Base-by-base conservation (phyloP, 352 stramenopile genomes). In the Phytopythium oedochilum region DNA sequence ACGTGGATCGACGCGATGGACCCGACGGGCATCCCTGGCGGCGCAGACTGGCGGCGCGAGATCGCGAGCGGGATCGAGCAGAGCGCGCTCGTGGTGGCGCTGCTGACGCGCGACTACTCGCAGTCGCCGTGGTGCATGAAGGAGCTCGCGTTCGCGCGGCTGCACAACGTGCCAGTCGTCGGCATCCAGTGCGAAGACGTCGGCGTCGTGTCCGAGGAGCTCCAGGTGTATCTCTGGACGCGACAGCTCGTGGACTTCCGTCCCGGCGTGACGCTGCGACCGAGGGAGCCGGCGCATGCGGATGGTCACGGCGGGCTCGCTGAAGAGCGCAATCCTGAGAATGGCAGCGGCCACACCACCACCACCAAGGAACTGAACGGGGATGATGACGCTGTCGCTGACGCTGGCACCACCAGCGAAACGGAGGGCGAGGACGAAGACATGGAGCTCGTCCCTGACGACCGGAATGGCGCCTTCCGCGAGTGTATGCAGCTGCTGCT, bases 1-100 rank as follows among this genome's bases (percentile, higher is more conserved):
- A 94, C 83, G 26, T 94, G 83, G 83, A 94, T 94, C 45, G 83
- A 94, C 52, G 78, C 78, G 9, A 91, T 94, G 81, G 80, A 89
- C 7, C 83, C 83, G 0, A 91, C 75, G 11, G 83, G 83, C 12
- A 94, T 94, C 56, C 86, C 75, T 0, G 83, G 82, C n/a, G 82
- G 81, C 9, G 77, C 81, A 0, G 75, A 90, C 10, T 94, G 83
- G 83, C 73, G 83, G 3, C 78, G 89, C 64, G 83, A 94, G 53
- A 94, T 94, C 31, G 83, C 83, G 1, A 64, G 78, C 23, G 83
- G 81, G 15, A 94, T 94, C 34, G 71, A 85, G 11, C 83, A 71
- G 20, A 89, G 80, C 40, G 81, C 83, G 3, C 66, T 94, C 1
- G 81, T 94, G 39, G 54, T 94, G 8, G 78, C 79, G 29, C 55